Conservation (phyloP, 257 asterid species). For the Rhazya stricta region DNA sequence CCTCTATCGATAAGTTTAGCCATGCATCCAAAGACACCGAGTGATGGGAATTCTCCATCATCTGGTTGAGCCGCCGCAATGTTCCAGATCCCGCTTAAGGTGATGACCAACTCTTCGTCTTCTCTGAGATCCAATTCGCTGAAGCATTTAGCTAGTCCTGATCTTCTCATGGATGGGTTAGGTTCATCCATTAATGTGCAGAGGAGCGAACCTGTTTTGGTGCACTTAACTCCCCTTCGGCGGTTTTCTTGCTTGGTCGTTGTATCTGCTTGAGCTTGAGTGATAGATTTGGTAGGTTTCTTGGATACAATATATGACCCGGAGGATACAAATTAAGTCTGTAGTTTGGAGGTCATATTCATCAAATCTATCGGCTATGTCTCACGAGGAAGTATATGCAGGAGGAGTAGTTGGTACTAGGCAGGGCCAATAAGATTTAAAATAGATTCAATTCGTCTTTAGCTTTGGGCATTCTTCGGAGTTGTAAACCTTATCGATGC, state of each 20-base stretch:
- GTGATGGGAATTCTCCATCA: slow-evolving; percentile 46
- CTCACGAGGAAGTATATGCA: too few relatives aligned
- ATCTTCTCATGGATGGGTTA: slow-evolving; percentile 23
- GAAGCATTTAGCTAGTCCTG: slow-evolving; percentile 16
- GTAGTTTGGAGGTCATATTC: not conserved
- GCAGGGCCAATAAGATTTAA: too few relatives aligned
- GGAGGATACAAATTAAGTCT: not conserved
- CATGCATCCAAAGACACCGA: slow-evolving; percentile 75
- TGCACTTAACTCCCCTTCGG: slow-evolving; percentile 10
- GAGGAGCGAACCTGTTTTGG: slow-evolving; percentile 15
- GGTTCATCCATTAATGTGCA: slow-evolving; percentile 25
- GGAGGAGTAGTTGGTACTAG: too few relatives aligned
- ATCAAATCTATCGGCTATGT: not conserved
- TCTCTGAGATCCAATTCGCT: slow-evolving; percentile 19
- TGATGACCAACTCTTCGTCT: slow-evolving; percentile 15
- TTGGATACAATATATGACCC: not conserved
- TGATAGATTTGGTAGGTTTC: slow-evolving; percentile 10
- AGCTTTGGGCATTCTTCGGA: too few relatives aligned
- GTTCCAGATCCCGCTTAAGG: slow-evolving; percentile 25
- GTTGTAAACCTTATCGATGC: too few relatives aligned
- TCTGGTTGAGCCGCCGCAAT: slow-evolving; percentile 30
- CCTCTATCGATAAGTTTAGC: slow-evolving; percentile 42
- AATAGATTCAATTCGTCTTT: too few relatives aligned
- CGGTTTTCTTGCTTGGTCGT: not conserved
- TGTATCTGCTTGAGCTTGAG: not conserved